Conservation (phyloP, 2,329 filamentous ascomycete species). For the Cordyceps cicadae region DNA sequence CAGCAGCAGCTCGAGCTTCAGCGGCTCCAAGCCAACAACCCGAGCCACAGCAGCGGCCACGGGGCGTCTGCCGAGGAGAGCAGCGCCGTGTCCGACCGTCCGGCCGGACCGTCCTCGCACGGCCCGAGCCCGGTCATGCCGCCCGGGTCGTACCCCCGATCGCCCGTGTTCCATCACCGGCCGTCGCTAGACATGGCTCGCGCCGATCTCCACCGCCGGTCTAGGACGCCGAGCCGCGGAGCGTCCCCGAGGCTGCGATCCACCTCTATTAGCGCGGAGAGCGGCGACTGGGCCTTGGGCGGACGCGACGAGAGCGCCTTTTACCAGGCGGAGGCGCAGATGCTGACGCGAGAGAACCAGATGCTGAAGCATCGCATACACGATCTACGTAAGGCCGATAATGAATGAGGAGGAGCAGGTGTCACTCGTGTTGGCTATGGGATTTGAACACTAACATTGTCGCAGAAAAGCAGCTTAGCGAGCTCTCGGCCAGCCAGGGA, state of each 20-base stretch:
- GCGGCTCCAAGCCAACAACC: slow-evolving; percentile 43
- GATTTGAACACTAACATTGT: slow-evolving; percentile 14
- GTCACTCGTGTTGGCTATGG: neutral
- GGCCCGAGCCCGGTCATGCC: slow-evolving; percentile 26
- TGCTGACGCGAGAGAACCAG: slow-evolving; percentile 69
- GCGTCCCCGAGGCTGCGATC: slow-evolving; percentile 49
- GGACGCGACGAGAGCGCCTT: slow-evolving; percentile 67
- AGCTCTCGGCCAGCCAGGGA: slow-evolving; percentile 26
- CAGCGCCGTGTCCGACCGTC: slow-evolving; percentile 39
- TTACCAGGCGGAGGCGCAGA: slow-evolving; percentile 76
- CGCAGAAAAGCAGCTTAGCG: slow-evolving; percentile 44
- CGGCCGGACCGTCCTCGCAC: slow-evolving; percentile 27
- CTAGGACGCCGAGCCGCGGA: slow-evolving; percentile 50
- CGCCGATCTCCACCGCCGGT: slow-evolving; percentile 47
- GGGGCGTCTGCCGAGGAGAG: slow-evolving; percentile 43
- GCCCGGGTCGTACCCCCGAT: slow-evolving; percentile 41
- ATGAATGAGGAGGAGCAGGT: neutral
- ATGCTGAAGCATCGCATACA: slow-evolving; percentile 70
- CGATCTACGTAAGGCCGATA: slow-evolving; percentile 54
- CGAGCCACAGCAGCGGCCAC: slow-evolving; percentile 19
- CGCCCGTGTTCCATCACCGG: slow-evolving; percentile 41
- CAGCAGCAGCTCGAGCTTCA: slow-evolving; percentile 65
- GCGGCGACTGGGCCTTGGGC: slow-evolving; percentile 53
- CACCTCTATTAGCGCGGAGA: slow-evolving; percentile 51
- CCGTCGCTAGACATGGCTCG: slow-evolving; percentile 53